Conservation (phyloP, 352 stramenopile genomes). For the Pythium guiyangense region DNA sequence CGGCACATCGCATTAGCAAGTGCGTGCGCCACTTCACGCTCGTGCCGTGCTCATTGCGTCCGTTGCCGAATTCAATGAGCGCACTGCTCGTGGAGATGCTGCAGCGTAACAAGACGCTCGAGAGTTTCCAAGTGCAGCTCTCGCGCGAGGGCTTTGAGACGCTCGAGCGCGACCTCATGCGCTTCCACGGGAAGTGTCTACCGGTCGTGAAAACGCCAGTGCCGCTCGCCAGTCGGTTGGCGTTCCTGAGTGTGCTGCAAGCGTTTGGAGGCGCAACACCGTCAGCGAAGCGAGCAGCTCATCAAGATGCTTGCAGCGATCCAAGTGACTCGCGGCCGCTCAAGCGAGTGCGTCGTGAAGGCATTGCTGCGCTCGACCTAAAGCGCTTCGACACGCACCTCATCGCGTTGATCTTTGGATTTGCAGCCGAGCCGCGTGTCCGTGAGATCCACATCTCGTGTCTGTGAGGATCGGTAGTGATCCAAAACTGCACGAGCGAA, state of each 20-base stretch:
- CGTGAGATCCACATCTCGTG: not conserved
- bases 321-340: not conserved
- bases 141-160: not conserved
- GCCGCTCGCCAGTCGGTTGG: not conserved
- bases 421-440: not conserved
- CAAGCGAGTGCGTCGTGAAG: not conserved
- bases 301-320: no score
- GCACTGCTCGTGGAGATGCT: not conserved
- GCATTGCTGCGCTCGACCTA: not conserved
- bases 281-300: not conserved
- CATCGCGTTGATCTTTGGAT: constrained; percentile 12
- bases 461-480: not conserved
- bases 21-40: not conserved
- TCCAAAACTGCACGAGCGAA: no score
- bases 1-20: not conserved
- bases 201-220: constrained; percentile 1
- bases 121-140: constrained; percentile 7
- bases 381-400: constrained; percentile 5
- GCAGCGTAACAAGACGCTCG: constrained; percentile 4
- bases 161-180: not conserved
- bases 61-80: not conserved
- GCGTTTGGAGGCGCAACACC: not conserved
- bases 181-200: constrained; percentile 3
- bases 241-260: constrained; percentile 8
- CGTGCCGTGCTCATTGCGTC: not conserved